A percentile compares a stretch with the other conserved stretches of the same genome.
phyloP scores from a whole-genome alignment of 768 basidiomycete species.

The Kwoniella bestiolae region DNA sequence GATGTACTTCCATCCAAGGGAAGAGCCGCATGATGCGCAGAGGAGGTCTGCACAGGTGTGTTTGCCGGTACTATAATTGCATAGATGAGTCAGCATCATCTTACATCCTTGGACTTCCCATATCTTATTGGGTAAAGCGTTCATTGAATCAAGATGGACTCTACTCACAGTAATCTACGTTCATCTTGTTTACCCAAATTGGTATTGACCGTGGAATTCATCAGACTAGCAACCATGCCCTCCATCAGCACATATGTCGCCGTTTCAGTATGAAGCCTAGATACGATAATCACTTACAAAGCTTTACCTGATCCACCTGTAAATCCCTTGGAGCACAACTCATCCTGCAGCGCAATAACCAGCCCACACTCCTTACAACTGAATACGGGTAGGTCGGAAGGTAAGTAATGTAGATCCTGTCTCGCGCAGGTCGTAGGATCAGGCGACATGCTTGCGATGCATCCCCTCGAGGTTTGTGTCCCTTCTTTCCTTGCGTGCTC shows the following conservation, averaged over 20 bases:
- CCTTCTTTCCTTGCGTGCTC: background rate
- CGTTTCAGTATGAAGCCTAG: background rate
- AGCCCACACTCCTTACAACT: constrained; percentile 42
- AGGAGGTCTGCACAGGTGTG: constrained; percentile 55
- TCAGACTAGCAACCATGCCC: constrained; percentile 33
- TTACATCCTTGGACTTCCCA: too few species aligned
- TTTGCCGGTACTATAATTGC: constrained; percentile 54
- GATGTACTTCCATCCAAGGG: constrained; percentile 56
- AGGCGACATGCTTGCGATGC: too few species aligned
- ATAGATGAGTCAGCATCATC: too few species aligned
- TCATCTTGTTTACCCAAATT: constrained; percentile 52
- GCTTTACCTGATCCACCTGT: constrained; percentile 52
- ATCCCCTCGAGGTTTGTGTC: too few species aligned
- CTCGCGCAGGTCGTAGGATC: background rate
- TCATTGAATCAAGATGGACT: too few species aligned
- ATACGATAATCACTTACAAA: constrained; percentile 41
- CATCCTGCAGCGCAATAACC: constrained; percentile 52
- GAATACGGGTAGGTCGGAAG: constrained; percentile 42
- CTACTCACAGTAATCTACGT: constrained; percentile 45
- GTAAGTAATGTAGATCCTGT: constrained; percentile 37
- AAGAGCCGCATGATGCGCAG: constrained; percentile 43
- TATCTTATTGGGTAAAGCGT: too few species aligned
- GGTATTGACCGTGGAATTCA: constrained; percentile 57
- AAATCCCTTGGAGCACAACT: constrained; percentile 57
- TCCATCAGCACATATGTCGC: background rate